phyloP scores from a whole-genome alignment of 2,329 filamentous ascomycete species.

The Amesomyces nigricolor region DNA sequence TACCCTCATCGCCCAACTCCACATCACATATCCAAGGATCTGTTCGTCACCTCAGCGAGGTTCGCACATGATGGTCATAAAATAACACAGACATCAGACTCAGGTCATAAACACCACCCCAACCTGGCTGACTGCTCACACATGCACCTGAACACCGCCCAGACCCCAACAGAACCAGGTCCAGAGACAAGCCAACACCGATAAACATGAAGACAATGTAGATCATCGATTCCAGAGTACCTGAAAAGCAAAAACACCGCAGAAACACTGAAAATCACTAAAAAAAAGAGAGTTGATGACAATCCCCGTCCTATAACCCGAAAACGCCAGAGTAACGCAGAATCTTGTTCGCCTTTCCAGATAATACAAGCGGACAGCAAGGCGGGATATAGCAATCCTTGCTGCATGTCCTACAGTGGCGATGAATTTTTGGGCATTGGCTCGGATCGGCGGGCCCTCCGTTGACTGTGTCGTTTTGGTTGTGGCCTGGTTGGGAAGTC shows the following conservation, averaged over 20 bases:
- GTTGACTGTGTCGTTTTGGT: no score
- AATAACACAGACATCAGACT: no score
- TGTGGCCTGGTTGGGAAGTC: background rate
- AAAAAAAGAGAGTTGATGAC: background rate
- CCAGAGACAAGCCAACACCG: background rate
- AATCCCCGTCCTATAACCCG: background rate
- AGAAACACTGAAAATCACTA: background rate
- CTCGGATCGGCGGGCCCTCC: no score
- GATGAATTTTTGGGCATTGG: no score
- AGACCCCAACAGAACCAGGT: background rate
- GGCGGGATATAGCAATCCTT: background rate
- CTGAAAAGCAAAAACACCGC: background rate
- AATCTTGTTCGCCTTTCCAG: background rate
- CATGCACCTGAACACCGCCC: background rate
- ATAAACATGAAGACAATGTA: background rate
- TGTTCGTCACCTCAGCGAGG: no score
- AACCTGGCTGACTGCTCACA: background rate
- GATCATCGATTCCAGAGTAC: constrained; percentile 3
- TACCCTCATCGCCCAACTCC: no score
- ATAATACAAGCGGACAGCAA: constrained; percentile 2
- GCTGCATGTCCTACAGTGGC: no score
- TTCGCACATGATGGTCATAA: no score
- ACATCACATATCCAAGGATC: no score
- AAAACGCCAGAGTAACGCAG: background rate
- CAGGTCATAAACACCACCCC: background rate